phyloP scores from a whole-genome alignment of 495 filamentous ascomycete species.

The Recurvomyces mirabilis region DNA sequence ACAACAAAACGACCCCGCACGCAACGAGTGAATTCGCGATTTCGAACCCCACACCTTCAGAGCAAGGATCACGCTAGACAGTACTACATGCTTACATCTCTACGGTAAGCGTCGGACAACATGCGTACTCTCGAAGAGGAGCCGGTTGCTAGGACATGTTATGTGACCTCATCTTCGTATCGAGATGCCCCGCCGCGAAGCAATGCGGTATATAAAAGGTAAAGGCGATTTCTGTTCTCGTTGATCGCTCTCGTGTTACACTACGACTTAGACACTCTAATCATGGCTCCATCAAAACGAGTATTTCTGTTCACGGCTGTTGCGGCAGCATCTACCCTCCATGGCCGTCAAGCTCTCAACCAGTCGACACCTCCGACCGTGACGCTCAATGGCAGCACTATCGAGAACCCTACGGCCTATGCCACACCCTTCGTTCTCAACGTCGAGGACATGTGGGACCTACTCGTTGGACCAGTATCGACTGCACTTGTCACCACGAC shows the following conservation, averaged over 20 bases:
- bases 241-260: not conserved
- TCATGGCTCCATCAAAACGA: not conserved
- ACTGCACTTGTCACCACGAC: slow-evolving; percentile 10
- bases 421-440: slow-evolving; percentile 15
- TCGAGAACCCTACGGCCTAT: slow-evolving; percentile 11
- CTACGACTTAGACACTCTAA: not conserved
- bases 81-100: too few relatives aligned
- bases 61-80: too few relatives aligned
- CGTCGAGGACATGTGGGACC: slow-evolving; percentile 19
- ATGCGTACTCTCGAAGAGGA: too few relatives aligned
- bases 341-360: slow-evolving; percentile 2
- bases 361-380: slow-evolving; percentile 10
- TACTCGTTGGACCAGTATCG: slow-evolving; percentile 12
- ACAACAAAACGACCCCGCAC: too few relatives aligned
- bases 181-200: not conserved
- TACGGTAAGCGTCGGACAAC: too few relatives aligned
- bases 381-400: slow-evolving; percentile 7
- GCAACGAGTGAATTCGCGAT: too few relatives aligned
- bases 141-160: not conserved
- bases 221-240: not conserved
- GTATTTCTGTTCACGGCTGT: not conserved
- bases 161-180: not conserved
- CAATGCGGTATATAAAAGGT: too few relatives aligned
- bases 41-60: too few relatives aligned
- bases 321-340: not conserved